A percentile compares a stretch with the other conserved stretches of the same genome.
Conservation (phyloP, 1,139 yeast species). For the Hyphopichia buzzinii region DNA sequence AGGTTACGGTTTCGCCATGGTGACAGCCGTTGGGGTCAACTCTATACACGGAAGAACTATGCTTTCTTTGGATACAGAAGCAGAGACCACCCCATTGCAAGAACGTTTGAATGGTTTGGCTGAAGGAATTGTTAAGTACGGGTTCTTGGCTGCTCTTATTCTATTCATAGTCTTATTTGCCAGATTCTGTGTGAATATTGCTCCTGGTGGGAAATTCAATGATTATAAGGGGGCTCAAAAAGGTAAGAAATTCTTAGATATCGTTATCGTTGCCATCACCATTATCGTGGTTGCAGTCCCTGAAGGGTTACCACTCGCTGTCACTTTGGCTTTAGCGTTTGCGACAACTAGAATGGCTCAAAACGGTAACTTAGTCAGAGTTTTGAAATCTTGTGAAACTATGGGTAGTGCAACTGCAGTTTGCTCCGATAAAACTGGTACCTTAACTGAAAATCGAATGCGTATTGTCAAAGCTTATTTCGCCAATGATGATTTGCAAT, state of each 20-base stretch:
- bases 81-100: slow-evolving; percentile 88
- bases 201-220: slow-evolving; percentile 48
- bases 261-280: slow-evolving; percentile 87
- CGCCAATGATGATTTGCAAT: slow-evolving; percentile 42
- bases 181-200: slow-evolving; percentile 68
- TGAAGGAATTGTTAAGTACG: slow-evolving; percentile 91
- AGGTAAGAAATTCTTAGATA: slow-evolving; percentile 80
- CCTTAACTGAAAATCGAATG: slow-evolving; percentile 91
- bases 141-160: slow-evolving; percentile 77
- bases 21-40: slow-evolving; percentile 85
- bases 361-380: slow-evolving; percentile 94
- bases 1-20: slow-evolving; percentile 83
- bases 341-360: slow-evolving; percentile 98
- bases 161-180: slow-evolving; percentile 77
- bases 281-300: slow-evolving; percentile 97
- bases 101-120: slow-evolving; percentile 79
- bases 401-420: slow-evolving; percentile 99
- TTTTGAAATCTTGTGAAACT: slow-evolving; percentile 89
- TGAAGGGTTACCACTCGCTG: slow-evolving; percentile 96
- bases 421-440: slow-evolving; percentile 97
- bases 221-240: slow-evolving; percentile 61
- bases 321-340: slow-evolving; percentile 91
- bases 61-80: slow-evolving; percentile 70
- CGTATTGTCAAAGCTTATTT: slow-evolving; percentile 75
- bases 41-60: slow-evolving; percentile 92